Base-by-base conservation (phyloP, 208 protist genomes). In the Crithidia bombi region DNA sequence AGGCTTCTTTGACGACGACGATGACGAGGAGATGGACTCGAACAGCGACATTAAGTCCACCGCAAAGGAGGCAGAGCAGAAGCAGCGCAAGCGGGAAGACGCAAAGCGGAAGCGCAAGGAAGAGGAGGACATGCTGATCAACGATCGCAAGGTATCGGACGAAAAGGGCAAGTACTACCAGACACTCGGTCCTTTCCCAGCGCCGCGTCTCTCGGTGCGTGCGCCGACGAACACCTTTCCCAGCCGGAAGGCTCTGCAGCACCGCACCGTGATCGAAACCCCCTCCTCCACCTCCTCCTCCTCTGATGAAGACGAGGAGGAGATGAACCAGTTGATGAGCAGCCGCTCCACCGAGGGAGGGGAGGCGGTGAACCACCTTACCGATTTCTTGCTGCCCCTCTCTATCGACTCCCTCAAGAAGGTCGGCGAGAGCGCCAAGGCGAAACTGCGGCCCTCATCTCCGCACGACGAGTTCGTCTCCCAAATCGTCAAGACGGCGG, bases 331-430 rank as follows among this genome's bases (percentile, higher is more conserved):
- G 25, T 55, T 77, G 5, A 73, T 59, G 35, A 78, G 39, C 26
- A 66, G 72, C 47, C 76, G 61, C 70, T 90, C 88, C 38, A 75
- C 78, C 57, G 81, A 90, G 61, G 79, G 67, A 9, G 73, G 72
- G 9, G 81, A 94, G 52, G 85, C 91, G 1, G 85, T 91, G 15
- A 71, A 75, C 41, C 91, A 93, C 63, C 71, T 96, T n/a, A 94
- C 88, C 2, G 75, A 79, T 49, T 96, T 94, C 71, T 70, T 96
- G 49, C 77, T 85, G 56, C 89, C 91, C 5, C 79, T 96, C 12
- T 94, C 89, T 2, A 78, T 90, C n/a, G 89, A 96, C 62, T 96
- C 91, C 0, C 75, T 96, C 35, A 96, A 96, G 70, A 96, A 96
- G 67, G 70, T 96, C 19, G 81, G 89, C 46, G 89, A 96, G 70